A percentile compares a stretch with the other conserved stretches of the same genome.
These are phyloP conservation scores for Picochlorum sp. DNA, from an alignment of 139 green algal genomes.

Conservation along the genomic window DNA sequence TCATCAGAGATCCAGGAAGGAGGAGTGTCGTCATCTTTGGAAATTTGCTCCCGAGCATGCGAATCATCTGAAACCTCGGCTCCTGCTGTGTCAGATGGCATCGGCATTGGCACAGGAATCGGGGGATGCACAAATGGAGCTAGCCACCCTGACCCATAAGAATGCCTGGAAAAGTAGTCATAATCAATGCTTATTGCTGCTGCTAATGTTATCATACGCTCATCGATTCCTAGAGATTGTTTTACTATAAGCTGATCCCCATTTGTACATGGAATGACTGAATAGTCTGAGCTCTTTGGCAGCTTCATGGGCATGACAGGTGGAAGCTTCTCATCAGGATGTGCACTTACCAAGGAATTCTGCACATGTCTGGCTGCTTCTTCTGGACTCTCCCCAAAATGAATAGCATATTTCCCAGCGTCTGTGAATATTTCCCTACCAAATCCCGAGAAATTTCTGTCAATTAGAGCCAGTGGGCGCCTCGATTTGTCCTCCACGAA, in stretches of 20 bases:
- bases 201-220: constrained; percentile 68
- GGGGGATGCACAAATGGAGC: constrained; percentile 17
- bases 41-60: background rate
- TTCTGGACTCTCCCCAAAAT: constrained; percentile 53
- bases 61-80: background rate
- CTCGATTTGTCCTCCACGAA: constrained; percentile 57
- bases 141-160: constrained; percentile 21
- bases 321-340: constrained; percentile 29
- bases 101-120: constrained; percentile 7
- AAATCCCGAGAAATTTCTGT: constrained; percentile 67
- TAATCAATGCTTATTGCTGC: constrained; percentile 58
- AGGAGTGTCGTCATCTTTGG: background rate
- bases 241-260: constrained; percentile 62
- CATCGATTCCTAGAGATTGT: constrained; percentile 25
- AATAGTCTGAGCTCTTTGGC: constrained; percentile 21
- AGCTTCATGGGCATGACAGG: constrained; percentile 39
- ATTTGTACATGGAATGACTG: constrained; percentile 51
- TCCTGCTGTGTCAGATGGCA: background rate
- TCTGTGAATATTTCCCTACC: constrained; percentile 44
- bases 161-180: constrained; percentile 53
- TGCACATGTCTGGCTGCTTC: constrained; percentile 32
- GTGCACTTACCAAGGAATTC: constrained; percentile 11
- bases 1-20: too few species aligned
- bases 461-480: constrained; percentile 68
- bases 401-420: constrained; percentile 75